Evolutionary conservation across 805 yeast species (phyloP).

Genomic region (Yamadazyma phyllophila): DNA sequence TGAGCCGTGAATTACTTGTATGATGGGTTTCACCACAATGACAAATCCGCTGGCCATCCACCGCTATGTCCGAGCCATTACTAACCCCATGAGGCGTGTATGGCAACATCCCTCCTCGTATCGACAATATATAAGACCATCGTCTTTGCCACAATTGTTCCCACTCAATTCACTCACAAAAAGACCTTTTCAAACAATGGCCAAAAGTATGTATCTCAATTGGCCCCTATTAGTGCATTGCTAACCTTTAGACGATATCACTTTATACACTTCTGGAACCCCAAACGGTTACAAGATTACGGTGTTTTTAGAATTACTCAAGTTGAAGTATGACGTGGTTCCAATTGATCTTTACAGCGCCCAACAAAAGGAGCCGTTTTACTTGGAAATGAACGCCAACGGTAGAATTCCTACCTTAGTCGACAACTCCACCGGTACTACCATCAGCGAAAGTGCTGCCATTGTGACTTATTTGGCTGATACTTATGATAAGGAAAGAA

Average conservation of each 20-base stretch:
- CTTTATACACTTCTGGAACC: conserved; percentile 28
- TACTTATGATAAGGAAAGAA: conserved; percentile 54
- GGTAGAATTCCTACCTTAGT: conserved; percentile 61
- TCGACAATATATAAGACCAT: background rate
- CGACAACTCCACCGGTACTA: conserved; percentile 41
- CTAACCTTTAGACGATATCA: conserved; percentile 9
- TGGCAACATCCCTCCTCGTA: background rate
- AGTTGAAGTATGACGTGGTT: conserved; percentile 40
- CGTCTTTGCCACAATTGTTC: background rate
- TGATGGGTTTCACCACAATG: too few relatives aligned
- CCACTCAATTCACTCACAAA: background rate
- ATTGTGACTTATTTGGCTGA: conserved; percentile 59
- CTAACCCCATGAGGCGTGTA: background rate
- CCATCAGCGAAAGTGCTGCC: conserved; percentile 60
- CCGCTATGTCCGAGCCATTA: background rate
- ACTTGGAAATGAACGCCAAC: conserved; percentile 54
- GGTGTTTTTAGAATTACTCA: conserved; percentile 40
- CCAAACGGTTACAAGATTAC: conserved; percentile 48
- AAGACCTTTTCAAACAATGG: background rate
- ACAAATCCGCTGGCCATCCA: background rate
- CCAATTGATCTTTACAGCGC: conserved; percentile 39
- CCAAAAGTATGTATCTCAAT: background rate
- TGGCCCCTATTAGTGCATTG: background rate
- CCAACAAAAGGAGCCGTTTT: conserved; percentile 59
- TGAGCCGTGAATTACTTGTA: too few relatives aligned